Percentiles rank a stretch among this genome's conserved stretches.
phyloP scores from a whole-genome alignment of 75 land plant genomes.

The Selaginella moellendorffii region DNA sequence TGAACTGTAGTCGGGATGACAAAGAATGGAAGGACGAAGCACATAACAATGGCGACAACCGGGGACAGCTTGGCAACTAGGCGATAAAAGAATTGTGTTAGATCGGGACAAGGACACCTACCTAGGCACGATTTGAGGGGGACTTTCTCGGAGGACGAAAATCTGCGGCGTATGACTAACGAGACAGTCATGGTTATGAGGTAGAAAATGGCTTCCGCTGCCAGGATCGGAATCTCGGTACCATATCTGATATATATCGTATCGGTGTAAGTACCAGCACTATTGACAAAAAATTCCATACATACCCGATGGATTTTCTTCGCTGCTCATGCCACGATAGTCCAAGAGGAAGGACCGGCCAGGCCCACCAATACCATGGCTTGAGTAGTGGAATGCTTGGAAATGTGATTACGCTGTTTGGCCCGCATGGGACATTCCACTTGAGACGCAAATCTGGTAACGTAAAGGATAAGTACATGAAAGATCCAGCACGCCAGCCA shows the following conservation, averaged over 20 bases:
- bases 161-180: background rate
- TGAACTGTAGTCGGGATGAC: constrained; percentile 63
- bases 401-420: constrained; percentile 85
- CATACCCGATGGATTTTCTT: constrained; percentile 59
- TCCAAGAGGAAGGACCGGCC: constrained; percentile 80
- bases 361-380: constrained; percentile 96
- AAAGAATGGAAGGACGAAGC: constrained; percentile 54
- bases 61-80: constrained; percentile 28
- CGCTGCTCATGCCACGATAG: constrained; percentile 79
- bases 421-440: constrained; percentile 88
- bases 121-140: constrained; percentile 13
- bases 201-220: constrained; percentile 38
- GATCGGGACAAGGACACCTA: constrained; percentile 21
- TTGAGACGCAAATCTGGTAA: constrained; percentile 54
- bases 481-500: background rate
- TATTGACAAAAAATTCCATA: background rate
- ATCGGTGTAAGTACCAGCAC: background rate
- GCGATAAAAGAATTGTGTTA: constrained; percentile 13
- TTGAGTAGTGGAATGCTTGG: constrained; percentile 73
- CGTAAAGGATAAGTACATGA: no score
- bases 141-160: background rate
- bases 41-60: constrained; percentile 34
- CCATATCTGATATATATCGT: constrained; percentile 39
- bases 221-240: constrained; percentile 40
- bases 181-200: constrained; percentile 2